Percentiles rank a stretch among this genome's conserved stretches.
phyloP scores from a whole-genome alignment of 2,329 filamentous ascomycete species.

The Calonectria honghensis region DNA sequence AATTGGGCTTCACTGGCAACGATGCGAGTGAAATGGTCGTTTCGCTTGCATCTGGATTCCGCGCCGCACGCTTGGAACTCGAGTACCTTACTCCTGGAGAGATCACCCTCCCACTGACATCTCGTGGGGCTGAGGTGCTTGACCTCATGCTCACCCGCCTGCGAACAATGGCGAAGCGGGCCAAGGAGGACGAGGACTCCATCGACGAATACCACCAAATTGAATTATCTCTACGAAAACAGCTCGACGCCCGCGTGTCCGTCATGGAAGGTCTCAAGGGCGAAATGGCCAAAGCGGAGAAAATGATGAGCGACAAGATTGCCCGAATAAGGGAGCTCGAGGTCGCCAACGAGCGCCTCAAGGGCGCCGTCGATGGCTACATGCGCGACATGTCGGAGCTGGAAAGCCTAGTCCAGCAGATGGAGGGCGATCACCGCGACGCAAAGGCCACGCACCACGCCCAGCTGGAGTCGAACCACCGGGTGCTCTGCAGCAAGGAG shows the following conservation, averaged over 20 bases:
- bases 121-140: conserved; percentile 73
- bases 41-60: conserved; percentile 70
- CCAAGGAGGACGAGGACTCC: conserved; percentile 69
- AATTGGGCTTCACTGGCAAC: conserved; percentile 70
- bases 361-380: conserved; percentile 72
- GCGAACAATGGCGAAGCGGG: conserved; percentile 67
- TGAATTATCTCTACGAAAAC: conserved; percentile 73
- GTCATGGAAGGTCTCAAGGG: conserved; percentile 69
- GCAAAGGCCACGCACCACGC: conserved; percentile 57
- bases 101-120: conserved; percentile 70
- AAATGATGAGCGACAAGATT: conserved; percentile 61
- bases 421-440: conserved; percentile 65
- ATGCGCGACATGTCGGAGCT: conserved; percentile 72
- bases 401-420: conserved; percentile 68
- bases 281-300: conserved; percentile 62
- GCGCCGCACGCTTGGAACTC: conserved; percentile 75
- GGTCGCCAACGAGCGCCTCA: conserved; percentile 69
- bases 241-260: conserved; percentile 72
- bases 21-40: conserved; percentile 70
- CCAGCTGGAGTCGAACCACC: conserved; percentile 59
- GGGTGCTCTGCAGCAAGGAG: conserved; percentile 61
- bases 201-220: conserved; percentile 77
- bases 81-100: conserved; percentile 78
- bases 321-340: conserved; percentile 68
- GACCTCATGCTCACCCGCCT: conserved; percentile 72